A percentile compares a stretch with the other conserved stretches of the same genome.
phyloP scores from a whole-genome alignment of 495 filamentous ascomycete species.

The Penicillium arizonense region DNA sequence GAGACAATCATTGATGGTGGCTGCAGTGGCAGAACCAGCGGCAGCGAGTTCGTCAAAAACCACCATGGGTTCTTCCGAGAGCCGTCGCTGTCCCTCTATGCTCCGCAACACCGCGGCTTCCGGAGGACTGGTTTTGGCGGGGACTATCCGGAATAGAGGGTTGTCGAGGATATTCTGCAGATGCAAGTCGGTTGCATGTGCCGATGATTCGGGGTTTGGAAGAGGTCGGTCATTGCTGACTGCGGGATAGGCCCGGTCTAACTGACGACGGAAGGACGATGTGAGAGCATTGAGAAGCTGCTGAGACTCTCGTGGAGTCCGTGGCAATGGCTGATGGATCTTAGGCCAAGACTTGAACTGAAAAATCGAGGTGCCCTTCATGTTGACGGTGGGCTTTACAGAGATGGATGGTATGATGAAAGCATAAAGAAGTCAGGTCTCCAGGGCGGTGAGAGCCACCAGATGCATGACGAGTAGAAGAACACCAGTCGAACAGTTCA shows the following conservation, averaged over 20 bases:
- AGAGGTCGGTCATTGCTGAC: conserved; percentile 27
- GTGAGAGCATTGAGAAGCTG: conserved; percentile 69
- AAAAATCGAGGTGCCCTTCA: conserved; percentile 42
- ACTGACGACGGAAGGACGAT: conserved; percentile 69
- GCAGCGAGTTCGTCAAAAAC: conserved; percentile 42
- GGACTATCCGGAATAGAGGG: conserved; percentile 53
- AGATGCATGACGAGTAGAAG: conserved; percentile 9
- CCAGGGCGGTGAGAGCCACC: conserved; percentile 3
- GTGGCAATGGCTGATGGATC: conserved; percentile 69
- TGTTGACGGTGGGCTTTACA: conserved; percentile 25
- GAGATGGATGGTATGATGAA: background rate
- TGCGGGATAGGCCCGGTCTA: conserved; percentile 64
- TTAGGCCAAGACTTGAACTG: conserved; percentile 53
- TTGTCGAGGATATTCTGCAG: conserved; percentile 67
- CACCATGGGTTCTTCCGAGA: conserved; percentile 35
- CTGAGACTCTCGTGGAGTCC: conserved; percentile 62
- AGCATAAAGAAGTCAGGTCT: background rate
- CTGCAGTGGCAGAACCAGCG: conserved; percentile 30
- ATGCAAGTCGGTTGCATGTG: conserved; percentile 33
- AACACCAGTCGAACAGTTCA: background rate
- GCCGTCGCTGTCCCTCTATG: conserved; percentile 14
- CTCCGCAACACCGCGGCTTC: conserved; percentile 8
- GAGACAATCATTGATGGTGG: conserved; percentile 25
- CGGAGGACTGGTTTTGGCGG: conserved; percentile 15
- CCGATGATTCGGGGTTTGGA: conserved; percentile 43